These are phyloP conservation scores for Syncephalastrum contaminatum DNA, from an alignment of 371 early-diverging fungal species.

Conservation along the genomic window DNA sequence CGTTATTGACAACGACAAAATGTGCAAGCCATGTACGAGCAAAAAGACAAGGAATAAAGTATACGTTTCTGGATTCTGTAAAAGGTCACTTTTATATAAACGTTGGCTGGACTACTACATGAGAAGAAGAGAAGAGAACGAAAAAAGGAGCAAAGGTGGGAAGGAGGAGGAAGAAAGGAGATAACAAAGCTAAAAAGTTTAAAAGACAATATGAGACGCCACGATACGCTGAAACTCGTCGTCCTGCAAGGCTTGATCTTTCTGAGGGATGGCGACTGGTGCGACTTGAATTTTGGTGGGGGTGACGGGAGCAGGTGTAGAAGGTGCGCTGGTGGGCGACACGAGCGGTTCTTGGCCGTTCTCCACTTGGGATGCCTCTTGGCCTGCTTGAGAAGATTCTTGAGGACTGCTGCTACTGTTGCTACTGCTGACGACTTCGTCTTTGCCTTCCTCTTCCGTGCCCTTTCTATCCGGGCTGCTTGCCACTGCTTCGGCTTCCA, in stretches of 20 bases:
- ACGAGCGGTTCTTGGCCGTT: not conserved
- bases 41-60: too few species aligned
- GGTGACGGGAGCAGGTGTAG: too few species aligned
- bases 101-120: too few species aligned
- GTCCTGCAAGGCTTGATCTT: not conserved
- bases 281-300: too few species aligned
- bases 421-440: not conserved
- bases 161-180: too few species aligned
- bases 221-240: conserved; percentile 48
- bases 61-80: too few species aligned
- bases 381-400: conserved; percentile 34
- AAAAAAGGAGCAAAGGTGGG: too few species aligned
- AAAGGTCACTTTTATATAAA: too few species aligned
- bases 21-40: too few species aligned
- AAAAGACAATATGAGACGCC: conserved; percentile 49
- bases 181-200: conserved; percentile 6
- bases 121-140: too few species aligned
- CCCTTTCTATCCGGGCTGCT: conserved; percentile 3
- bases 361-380: not conserved
- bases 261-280: too few species aligned
- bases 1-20: too few species aligned
- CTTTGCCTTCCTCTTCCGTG: not conserved
- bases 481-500: not conserved
- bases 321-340: conserved; percentile 4
- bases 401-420: conserved; percentile 8